Evolutionary conservation across 306 rosid species (phyloP).

Genomic region (Crataegus laevigata): DNA sequence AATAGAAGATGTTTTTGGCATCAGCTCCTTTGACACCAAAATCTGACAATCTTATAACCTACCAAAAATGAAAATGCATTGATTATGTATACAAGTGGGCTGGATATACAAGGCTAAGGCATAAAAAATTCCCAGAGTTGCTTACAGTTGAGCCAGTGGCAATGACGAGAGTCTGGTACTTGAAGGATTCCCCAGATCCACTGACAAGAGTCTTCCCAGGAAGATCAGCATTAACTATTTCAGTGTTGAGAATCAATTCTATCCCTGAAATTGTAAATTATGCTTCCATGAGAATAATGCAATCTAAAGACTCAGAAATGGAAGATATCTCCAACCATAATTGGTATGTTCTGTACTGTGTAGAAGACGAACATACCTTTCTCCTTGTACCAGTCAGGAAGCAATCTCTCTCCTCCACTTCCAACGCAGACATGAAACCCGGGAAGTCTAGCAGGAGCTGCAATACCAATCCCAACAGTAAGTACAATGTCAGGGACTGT

Average conservation of each 20-base stretch:
- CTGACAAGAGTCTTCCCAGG: conserved; percentile 57
- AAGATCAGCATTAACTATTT: conserved; percentile 78
- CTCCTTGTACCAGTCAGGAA: conserved; percentile 82
- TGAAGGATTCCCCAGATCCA: conserved; percentile 61
- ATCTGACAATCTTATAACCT: conserved; percentile 81
- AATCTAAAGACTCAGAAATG: background rate
- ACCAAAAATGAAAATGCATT: conserved; percentile 11
- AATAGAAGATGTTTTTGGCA: conserved; percentile 86
- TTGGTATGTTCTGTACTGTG: background rate
- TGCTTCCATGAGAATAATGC: conserved; percentile 3
- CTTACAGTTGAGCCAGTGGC: conserved; percentile 94
- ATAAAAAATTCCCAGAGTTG: conserved; percentile 1
- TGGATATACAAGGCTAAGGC: background rate
- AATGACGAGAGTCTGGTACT: conserved; percentile 60
- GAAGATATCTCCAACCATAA: background rate
- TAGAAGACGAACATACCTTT: conserved; percentile 44
- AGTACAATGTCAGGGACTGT: background rate
- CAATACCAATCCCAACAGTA: conserved; percentile 17
- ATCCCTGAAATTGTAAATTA: conserved; percentile 55
- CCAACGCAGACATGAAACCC: conserved; percentile 91
- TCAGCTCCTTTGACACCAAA: conserved; percentile 96
- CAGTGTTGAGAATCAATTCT: conserved; percentile 71
- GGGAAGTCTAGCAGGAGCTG: conserved; percentile 99
- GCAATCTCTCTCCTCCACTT: conserved; percentile 89
- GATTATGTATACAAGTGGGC: background rate